Conservation (phyloP, 176 grass and related monocot genomes). For the Melocanna baccifera region DNA sequence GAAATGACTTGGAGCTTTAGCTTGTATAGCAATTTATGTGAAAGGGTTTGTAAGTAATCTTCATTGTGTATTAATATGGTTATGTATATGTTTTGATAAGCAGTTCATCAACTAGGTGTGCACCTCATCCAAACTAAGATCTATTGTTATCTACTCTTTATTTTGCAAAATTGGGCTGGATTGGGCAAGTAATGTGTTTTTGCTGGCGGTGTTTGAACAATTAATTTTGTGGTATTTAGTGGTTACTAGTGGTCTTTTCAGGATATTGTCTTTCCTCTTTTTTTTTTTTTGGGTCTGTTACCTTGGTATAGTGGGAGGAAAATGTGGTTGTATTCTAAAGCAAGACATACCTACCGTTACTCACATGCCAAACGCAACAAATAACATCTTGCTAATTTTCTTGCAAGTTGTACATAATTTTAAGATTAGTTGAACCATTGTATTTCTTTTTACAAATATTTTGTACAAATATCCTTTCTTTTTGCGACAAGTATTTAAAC, state of each 20-base stretch:
- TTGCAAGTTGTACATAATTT: not conserved
- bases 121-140: conserved; percentile 13
- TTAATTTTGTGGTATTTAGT: not conserved
- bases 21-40: not conserved
- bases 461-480: not conserved
- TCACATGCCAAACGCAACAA: not conserved
- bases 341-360: not conserved
- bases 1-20: not conserved
- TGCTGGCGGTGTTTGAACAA: not conserved
- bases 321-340: conserved; percentile 12
- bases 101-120: not conserved
- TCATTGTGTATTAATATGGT: not conserved
- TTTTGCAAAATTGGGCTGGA: not conserved
- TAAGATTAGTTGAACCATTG: not conserved
- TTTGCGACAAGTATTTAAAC: not conserved
- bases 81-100: not conserved
- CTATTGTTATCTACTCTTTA: not conserved
- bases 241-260: not conserved
- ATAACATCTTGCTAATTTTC: conserved; percentile 12
- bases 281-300: not conserved
- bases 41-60: not conserved
- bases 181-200: not conserved
- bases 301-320: not conserved
- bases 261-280: not conserved
- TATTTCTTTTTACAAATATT: not conserved